phyloP scores from a whole-genome alignment of 78 protist species.

The Pelomyxa schiedti region DNA sequence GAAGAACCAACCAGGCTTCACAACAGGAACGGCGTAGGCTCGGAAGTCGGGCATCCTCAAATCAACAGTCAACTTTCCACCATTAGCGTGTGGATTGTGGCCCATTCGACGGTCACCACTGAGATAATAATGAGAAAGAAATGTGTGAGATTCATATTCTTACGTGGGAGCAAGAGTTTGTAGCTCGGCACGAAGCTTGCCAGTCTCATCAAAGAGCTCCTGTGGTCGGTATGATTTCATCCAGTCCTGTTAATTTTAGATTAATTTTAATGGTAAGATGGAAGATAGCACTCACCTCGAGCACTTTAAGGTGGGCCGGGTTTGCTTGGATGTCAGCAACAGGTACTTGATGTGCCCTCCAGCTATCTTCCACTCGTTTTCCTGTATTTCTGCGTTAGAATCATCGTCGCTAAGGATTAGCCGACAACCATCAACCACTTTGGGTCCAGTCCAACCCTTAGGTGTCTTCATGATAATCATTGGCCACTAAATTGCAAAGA shows the following conservation, averaged over 20 bases:
- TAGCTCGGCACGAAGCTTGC: background rate
- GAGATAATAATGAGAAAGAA: no score
- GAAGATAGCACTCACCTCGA: no score
- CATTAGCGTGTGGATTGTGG: conserved; percentile 4
- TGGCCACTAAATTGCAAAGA: conserved; percentile 1
- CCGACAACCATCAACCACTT: background rate
- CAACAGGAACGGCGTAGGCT: background rate
- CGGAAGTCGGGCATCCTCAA: conserved; percentile 1
- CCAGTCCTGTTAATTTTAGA: no score
- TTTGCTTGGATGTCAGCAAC: background rate
- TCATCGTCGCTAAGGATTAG: no score
- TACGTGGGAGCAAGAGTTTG: background rate
- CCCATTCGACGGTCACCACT: no score
- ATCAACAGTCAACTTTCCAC: background rate
- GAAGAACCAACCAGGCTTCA: no score
- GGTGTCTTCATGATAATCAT: conserved; percentile 1
- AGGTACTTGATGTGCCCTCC: conserved; percentile 14
- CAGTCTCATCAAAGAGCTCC: background rate
- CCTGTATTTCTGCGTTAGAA: no score
- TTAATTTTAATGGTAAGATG: no score
- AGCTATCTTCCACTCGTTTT: background rate
- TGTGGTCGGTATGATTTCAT: background rate
- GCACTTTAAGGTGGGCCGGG: background rate
- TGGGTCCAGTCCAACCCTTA: conserved; percentile 19
- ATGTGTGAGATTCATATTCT: no score